Evolutionary conservation across 805 yeast species (phyloP), one percentile per base, ranked within the genome.

Genomic region (Metschnikowia reukaufii): DNA sequence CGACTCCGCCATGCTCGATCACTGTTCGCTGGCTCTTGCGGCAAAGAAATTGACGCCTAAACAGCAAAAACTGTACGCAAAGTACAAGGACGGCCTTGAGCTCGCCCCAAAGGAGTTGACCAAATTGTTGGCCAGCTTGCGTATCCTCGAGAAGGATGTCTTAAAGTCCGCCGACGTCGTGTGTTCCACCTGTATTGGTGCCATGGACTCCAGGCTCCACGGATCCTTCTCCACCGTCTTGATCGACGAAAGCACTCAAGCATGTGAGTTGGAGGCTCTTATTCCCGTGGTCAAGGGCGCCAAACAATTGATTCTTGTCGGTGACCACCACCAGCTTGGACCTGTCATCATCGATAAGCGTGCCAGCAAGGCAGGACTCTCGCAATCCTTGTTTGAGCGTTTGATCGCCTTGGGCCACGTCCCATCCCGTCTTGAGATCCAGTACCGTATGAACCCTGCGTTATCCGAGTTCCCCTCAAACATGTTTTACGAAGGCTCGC

Each of bases 301-400:
- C 38, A 86, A 85, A 61, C 97, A 91, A 62, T 88, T 90, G 6
- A 80, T 91, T 38, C 70, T 91, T 29, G 97, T 90, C 32, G 98
- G 98, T 60, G 98, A 91, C 65, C 97, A 92, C 67, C 92, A 89
- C 68, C 98, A 91, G 70, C 73, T 91, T 54, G 97, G 97, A 1
- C 97, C 98, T 0, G 95, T 90, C 19, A 85, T 92, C 40, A 66
- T 88, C 46, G 89, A 88, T 56, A 79, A 81, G 57, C 77, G 78
- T 56, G 96, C 96, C 2, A 89, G 85, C 15, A 84, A 84, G 51
- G 96, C 96, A 0, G 97, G 97, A 19, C 75, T 92, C 46, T 79
- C 78, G 49, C 96, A 88, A 62, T 89, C 97, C 1, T 69, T 91
- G 44, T 91, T 91, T 65, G 97, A 92, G 66, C 78, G 98, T 56